Evolutionary conservation across 1,284 basidiomycete genomes (phyloP), one percentile per base, ranked within the genome.

Genomic region (Pyrrhoderma lamaoense): DNA sequence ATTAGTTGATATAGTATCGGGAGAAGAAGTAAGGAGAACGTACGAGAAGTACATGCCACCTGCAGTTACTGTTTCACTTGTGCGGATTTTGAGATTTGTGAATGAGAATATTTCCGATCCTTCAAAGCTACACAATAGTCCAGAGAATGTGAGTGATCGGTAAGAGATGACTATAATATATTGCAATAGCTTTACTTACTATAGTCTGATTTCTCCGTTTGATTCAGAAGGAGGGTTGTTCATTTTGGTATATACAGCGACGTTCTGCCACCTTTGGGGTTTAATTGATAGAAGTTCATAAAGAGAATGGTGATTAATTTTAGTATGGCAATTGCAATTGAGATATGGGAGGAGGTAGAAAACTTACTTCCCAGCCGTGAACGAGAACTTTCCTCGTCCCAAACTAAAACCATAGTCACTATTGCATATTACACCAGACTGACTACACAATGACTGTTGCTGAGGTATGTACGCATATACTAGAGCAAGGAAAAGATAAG

Each of bases 31-130:
- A n/a, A n/a, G n/a, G n/a, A 31, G 45, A 47, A 25, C 79, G 60
- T 54, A 82, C 79, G 82, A 84, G 62, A 85, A 80, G 62, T 73
- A 83, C 40, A 87, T 63, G 7, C 84, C 84, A 39, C 76, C 77
- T 3, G 75, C 71, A n/a, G 67, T 65, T 7, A 82, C 64, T 25
- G 65, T 62, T 11, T 68, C 60, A 40, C 61, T 67, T 35, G 67
- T 70, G 31, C 81, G 74, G 49, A 82, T 70, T 59, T 80, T 74
- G 11, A 84, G 64, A 53, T 74, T 67, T 46, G 66, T 61, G 57
- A 79, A 73, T 27, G 71, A 68, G 16, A 81, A 58, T 11, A 69
- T 78, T 37, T 70, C 68, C 2, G 73, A 59, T 56, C 77, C 74
- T 58, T 83, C 82, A 63, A 75, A 79, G 59, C 80, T 82, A 8